Base-by-base conservation (phyloP, 2,329 filamentous ascomycete genomes). In the Uncinocarpus reesii region DNA sequence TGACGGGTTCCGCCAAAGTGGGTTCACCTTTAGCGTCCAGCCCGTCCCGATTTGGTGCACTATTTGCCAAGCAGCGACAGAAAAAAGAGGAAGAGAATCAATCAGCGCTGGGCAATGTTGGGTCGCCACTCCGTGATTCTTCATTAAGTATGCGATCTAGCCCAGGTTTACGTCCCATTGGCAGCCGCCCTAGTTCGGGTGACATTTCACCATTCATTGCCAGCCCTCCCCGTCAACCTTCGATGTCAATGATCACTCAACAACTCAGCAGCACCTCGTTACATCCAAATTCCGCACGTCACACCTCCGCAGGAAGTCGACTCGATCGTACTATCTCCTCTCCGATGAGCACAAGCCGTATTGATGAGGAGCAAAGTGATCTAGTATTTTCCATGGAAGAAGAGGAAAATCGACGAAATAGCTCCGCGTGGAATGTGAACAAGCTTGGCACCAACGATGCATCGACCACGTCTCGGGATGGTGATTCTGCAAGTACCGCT, bases 61-160 rank as follows among this genome's bases (percentile, higher is more conserved):
- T 75, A 55, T 83, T 75, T 66, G 74, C 74, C 53, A 73, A 70
- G 52, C 72, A 68, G 58, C 67, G 69, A 51, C 73, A 68, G 56
- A 71, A 66, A 52, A 73, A 74, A 43, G 73, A 77, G 49, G 69
- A 73, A 50, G 72, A 74, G 50, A 63, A 61, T 24, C 64, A 60
- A 60, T 71, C 71, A 15, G 72, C 72, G 1, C 73, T 79, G 47
- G 76, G 77, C 37, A 78, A 80, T 57, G 74, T 83, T 37, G 80
- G 80, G 31, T 83, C 80, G 2, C 80, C 80, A 7, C 71, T 83
- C 0, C 78, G 80, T 43, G 80, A 81, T 58, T 78, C 77, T 2
- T 74, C 71, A 5, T 61, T 78, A 29, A 70, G 74, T 54, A 64
- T 70, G 38, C 69, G 64, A 40, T 69, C 68, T 21, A 76, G 70